Evolutionary conservation across 345 rosid genomes (phyloP).

Genomic region (Lumnitzera littorea): DNA sequence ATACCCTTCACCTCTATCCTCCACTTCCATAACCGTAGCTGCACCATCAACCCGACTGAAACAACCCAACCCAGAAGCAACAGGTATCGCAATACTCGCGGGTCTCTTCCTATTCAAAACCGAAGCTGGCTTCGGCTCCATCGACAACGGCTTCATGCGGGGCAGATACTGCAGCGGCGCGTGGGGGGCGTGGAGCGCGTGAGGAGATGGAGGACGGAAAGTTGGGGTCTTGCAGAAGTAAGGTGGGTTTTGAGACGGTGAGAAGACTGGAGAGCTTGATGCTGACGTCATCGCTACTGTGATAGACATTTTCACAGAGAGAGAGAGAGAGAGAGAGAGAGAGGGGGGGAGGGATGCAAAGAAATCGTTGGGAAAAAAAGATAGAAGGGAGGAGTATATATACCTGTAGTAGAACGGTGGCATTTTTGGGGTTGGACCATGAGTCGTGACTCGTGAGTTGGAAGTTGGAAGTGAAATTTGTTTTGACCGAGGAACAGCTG

Average conservation of each 20-base stretch:
- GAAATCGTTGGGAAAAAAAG: neutral
- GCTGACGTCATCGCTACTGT: constrained; percentile 19
- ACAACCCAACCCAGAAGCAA: neutral
- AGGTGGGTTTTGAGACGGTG: constrained; percentile 14
- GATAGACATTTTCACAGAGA: constrained; percentile 6
- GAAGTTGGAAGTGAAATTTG: too few species aligned
- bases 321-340: neutral
- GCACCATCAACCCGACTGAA: constrained; percentile 7
- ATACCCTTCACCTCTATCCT: constrained; percentile 27
- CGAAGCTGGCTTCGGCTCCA: constrained; percentile 3
- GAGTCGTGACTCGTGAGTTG: too few species aligned
- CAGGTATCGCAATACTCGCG: constrained; percentile 25
- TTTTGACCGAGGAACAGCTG: too few species aligned
- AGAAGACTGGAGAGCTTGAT: constrained; percentile 30
- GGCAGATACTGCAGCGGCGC: neutral
- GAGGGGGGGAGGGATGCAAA: neutral
- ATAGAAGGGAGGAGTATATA: neutral
- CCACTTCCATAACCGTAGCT: constrained; percentile 16
- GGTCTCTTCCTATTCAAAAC: constrained; percentile 38
- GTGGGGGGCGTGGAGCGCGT: neutral
- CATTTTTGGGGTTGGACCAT: too few species aligned
- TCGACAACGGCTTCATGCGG: constrained; percentile 3
- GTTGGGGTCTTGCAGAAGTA: constrained; percentile 18
- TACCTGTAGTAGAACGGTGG: neutral
- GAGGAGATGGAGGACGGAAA: constrained; percentile 2